These are phyloP conservation scores for Vachellia collinsii DNA, from an alignment of 306 rosid genomes.

Conservation along the genomic window DNA sequence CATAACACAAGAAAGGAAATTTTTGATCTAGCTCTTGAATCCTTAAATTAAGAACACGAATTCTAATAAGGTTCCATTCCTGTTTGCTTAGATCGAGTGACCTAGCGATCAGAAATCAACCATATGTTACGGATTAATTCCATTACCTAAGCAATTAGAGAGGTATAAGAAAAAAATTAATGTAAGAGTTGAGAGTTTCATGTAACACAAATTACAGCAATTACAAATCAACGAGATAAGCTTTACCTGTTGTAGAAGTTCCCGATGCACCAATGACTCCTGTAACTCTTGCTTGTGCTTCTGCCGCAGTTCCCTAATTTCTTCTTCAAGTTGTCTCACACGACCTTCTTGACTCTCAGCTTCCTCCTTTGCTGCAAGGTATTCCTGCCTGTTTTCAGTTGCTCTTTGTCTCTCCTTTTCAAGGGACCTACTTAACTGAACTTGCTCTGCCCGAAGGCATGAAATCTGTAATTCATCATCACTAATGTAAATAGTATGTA, in stretches of 20 bases:
- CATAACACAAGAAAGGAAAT: slow-evolving; percentile 34
- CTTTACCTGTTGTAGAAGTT: slow-evolving; percentile 88
- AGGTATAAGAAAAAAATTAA: slow-evolving; percentile 12
- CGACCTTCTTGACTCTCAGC: slow-evolving; percentile 98
- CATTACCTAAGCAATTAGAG: slow-evolving; percentile 19
- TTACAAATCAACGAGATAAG: slow-evolving; percentile 23
- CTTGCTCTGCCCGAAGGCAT: slow-evolving; percentile 93
- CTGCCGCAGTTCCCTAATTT: slow-evolving; percentile 72
- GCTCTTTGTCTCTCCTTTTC: slow-evolving; percentile 99
- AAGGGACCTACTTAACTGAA: slow-evolving; percentile 88
- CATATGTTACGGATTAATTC: not conserved
- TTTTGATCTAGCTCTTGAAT: slow-evolving; percentile 6
- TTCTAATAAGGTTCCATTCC: not conserved
- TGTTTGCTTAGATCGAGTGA: not conserved
- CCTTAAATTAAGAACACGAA: not conserved
- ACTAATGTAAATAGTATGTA: slow-evolving; percentile 35
- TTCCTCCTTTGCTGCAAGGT: slow-evolving; percentile 96
- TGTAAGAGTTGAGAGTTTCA: not conserved
- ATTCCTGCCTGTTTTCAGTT: slow-evolving; percentile 97
- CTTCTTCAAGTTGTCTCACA: slow-evolving; percentile 87
- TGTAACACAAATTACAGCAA: slow-evolving; percentile 15
- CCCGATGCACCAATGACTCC: slow-evolving; percentile 78
- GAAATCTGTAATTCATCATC: slow-evolving; percentile 75
- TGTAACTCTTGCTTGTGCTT: slow-evolving; percentile 95
- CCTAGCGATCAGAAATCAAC: not conserved